A percentile compares a stretch with the other conserved stretches of the same genome.
Conservation (phyloP, 164 flowering plant genomes). For the Annona squamosa region DNA sequence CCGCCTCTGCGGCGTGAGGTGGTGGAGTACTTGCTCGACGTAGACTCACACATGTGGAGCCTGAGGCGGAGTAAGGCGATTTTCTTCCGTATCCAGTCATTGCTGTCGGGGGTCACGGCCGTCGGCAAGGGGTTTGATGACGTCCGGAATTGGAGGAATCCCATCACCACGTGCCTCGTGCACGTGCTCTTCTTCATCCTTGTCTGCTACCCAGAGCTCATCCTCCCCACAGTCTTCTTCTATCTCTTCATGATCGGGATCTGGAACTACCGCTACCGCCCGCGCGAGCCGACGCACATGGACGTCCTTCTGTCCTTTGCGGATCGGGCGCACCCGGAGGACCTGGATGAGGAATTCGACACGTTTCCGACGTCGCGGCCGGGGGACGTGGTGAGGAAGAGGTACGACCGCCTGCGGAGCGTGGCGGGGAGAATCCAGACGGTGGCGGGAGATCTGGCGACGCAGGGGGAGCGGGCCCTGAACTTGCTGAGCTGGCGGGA, state of each 20-base stretch:
- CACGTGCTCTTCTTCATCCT: slow-evolving; percentile 62
- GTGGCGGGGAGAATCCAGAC: slow-evolving; percentile 66
- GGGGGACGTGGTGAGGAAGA: slow-evolving; percentile 46
- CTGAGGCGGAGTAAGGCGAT: slow-evolving; percentile 74
- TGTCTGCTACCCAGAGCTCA: slow-evolving; percentile 74
- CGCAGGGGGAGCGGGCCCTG: slow-evolving; percentile 67
- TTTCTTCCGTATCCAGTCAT: slow-evolving; percentile 50
- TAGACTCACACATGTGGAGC: slow-evolving; percentile 68
- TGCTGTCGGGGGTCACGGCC: slow-evolving; percentile 41
- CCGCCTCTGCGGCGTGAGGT: slow-evolving; percentile 68
- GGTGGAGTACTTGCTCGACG: slow-evolving; percentile 78
- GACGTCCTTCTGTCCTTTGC: slow-evolving; percentile 57
- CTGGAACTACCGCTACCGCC: slow-evolving; percentile 78
- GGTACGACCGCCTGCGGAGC: slow-evolving; percentile 70
- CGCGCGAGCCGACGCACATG: slow-evolving; percentile 73
- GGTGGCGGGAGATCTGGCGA: slow-evolving; percentile 76
- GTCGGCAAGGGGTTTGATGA: slow-evolving; percentile 43
- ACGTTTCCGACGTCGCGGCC: slow-evolving; percentile 52
- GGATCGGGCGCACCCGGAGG: slow-evolving; percentile 50
- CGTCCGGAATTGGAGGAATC: slow-evolving; percentile 64
- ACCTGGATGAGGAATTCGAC: slow-evolving; percentile 84
- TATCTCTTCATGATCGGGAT: slow-evolving; percentile 72
- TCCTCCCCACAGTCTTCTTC: slow-evolving; percentile 69
- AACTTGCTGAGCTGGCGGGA: slow-evolving; percentile 79
- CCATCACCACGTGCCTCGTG: slow-evolving; percentile 62